Percentiles rank a stretch among this genome's conserved stretches.
These are phyloP conservation scores for Kwoniella botswanensis DNA, from an alignment of 768 basidiomycete genomes.

Conservation along the genomic window DNA sequence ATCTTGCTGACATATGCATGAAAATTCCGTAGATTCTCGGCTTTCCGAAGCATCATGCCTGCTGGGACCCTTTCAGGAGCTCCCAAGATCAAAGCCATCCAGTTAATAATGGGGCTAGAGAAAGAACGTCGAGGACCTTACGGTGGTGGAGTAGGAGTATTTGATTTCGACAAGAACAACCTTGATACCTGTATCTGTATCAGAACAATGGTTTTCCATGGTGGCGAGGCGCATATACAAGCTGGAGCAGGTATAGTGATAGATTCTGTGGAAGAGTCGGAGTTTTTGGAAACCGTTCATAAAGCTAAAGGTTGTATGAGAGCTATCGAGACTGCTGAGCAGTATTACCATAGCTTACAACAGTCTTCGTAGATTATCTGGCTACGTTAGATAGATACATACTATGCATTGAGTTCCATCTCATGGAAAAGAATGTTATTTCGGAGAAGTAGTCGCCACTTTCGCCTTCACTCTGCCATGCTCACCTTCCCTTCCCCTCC, in stretches of 20 bases:
- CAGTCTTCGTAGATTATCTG: background rate
- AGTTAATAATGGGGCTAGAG: conserved; percentile 84
- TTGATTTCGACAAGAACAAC: conserved; percentile 82
- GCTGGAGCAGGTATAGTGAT: conserved; percentile 70
- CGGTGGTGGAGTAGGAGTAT: conserved; percentile 96
- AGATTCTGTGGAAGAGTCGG: conserved; percentile 97
- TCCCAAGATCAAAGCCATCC: conserved; percentile 97
- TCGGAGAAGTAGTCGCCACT: too few relatives aligned
- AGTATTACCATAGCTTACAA: conserved; percentile 62
- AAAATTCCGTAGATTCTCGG: too few relatives aligned
- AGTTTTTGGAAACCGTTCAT: conserved; percentile 93
- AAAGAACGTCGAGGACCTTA: conserved; percentile 90
- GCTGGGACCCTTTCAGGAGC: conserved; percentile 98
- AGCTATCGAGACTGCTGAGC: conserved; percentile 84
- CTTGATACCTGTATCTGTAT: conserved; percentile 99
- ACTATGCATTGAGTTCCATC: too few relatives aligned
- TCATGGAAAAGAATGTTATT: too few relatives aligned
- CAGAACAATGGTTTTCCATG: conserved; percentile 95
- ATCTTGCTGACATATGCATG: too few relatives aligned
- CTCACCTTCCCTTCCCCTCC: too few relatives aligned
- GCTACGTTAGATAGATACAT: too few relatives aligned
- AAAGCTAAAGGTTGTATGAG: conserved; percentile 85
- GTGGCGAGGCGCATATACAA: conserved; percentile 82
- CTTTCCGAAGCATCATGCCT: conserved; percentile 69
- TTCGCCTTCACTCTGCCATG: too few relatives aligned